phyloP scores from a whole-genome alignment of 1,284 basidiomycete species.

The Tilletia walkeri region DNA sequence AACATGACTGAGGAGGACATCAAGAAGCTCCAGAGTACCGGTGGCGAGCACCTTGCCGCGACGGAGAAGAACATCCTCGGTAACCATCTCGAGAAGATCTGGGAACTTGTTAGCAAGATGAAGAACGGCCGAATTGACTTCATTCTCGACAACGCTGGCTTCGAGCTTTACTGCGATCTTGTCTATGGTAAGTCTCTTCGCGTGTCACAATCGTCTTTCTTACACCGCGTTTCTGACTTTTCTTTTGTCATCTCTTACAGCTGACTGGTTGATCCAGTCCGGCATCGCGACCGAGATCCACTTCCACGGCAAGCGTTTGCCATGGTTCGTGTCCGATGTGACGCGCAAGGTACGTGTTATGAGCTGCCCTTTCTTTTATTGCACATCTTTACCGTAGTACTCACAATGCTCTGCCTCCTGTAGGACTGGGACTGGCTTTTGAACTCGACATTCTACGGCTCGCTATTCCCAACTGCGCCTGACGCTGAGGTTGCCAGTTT shows the following conservation, averaged over 20 bases:
- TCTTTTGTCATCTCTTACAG: slow-evolving; percentile 2
- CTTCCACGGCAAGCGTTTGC: slow-evolving; percentile 74
- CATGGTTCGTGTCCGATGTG: slow-evolving; percentile 71
- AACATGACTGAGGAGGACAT: slow-evolving; percentile 99
- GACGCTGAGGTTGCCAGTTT: slow-evolving; percentile 81
- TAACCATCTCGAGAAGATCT: slow-evolving; percentile 75
- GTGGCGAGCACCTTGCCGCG: slow-evolving; percentile 87
- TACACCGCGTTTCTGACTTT: too few species aligned
- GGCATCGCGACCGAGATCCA: slow-evolving; percentile 80
- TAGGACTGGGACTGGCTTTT: slow-evolving; percentile 82
- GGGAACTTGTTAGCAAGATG: slow-evolving; percentile 71
- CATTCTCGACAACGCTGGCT: slow-evolving; percentile 78
- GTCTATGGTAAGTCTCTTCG: slow-evolving; percentile 64
- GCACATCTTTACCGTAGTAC: background rate
- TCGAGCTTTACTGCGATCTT: slow-evolving; percentile 93
- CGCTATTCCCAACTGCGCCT: slow-evolving; percentile 70
- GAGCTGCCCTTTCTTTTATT: too few species aligned
- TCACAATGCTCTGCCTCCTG: too few species aligned
- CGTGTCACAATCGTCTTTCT: slow-evolving; percentile 57
- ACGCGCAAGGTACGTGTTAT: slow-evolving; percentile 66
- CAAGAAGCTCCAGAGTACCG: slow-evolving; percentile 93
- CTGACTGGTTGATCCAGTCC: slow-evolving; percentile 82
- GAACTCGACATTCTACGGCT: slow-evolving; percentile 57
- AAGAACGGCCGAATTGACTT: slow-evolving; percentile 58
- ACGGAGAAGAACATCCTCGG: slow-evolving; percentile 94